Evolutionary conservation across 805 yeast genomes (phyloP), one percentile per base, ranked within the genome.

Genomic region (Candida patagonica): DNA sequence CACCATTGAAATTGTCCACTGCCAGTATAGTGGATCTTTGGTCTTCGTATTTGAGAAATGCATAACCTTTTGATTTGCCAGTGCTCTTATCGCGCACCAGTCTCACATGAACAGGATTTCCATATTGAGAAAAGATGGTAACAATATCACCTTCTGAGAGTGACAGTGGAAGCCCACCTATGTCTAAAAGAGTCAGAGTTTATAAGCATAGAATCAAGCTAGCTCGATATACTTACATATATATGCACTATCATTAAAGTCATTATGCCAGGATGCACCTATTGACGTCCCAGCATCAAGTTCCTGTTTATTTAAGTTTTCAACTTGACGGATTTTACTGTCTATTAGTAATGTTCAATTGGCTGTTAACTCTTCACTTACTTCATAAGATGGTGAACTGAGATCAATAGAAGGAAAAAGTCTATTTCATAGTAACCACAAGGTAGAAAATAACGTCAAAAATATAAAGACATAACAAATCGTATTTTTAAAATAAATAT

Each of bases 191-290:
- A 27, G 32, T 26, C 26, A 40, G 37, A 13, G 10, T 8, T 19
- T 2, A 12, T 13, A 9, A 3, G 7, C 10, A 7, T 6, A 6
- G 23, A n/a, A n/a, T 15, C 12, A n/a, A 5, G 22, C 27, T 19
- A 16, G 23, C 16, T 15, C 3, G 10, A 19, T 4, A 17, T 24
- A 51, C 63, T 32, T 41, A 56, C 67, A 82, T 1, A 88, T 66
- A 54, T 78, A 86, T 1, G 89, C 77, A 0, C 89, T 73, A 47
- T 86, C 88, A 19, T 63, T 63, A 54, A 78, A 86, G 48, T 88
- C 95, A 44, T 75, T 69, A 56, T 89, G 97, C 97, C 97, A 89
- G 5, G 96, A 86, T 0, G 81, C 84, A 3, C 66, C 60, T 26
- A 70, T 67, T 0, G 80, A 59, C 0, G 76, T 70, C 10, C 78